Evolutionary conservation across 2,329 filamentous ascomycete genomes (phyloP).

Genomic region (Pseudogymnoascus sp.): DNA sequence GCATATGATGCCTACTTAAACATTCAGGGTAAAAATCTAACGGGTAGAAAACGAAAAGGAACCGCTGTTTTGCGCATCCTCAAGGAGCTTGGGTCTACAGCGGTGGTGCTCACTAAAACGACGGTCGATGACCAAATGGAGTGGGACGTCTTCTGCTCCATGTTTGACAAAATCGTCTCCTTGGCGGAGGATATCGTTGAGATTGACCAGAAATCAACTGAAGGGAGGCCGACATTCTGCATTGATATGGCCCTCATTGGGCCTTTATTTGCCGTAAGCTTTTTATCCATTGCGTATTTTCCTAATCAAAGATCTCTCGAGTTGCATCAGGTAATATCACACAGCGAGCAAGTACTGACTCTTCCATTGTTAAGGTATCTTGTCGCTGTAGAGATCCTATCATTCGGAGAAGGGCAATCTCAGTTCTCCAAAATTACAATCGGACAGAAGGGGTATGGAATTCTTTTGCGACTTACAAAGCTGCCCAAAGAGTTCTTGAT

Average conservation of each 20-base stretch:
- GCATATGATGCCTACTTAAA: background rate
- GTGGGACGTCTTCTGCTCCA: background rate
- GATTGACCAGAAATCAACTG: background rate
- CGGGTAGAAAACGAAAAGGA: background rate
- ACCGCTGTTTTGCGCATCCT: background rate
- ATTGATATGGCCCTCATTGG: background rate
- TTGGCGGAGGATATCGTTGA: slow-evolving; percentile 13
- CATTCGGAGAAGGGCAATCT: slow-evolving; percentile 53
- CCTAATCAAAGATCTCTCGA: background rate
- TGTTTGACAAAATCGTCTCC: background rate
- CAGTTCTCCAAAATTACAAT: slow-evolving; percentile 50
- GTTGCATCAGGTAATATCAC: background rate
- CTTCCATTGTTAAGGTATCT: slow-evolving; percentile 55
- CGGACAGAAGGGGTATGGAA: slow-evolving; percentile 65
- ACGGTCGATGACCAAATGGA: background rate
- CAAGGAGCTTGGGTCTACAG: background rate
- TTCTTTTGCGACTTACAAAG: slow-evolving; percentile 6
- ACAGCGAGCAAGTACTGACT: slow-evolving; percentile 41
- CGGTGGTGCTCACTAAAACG: slow-evolving; percentile 5
- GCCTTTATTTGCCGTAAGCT: background rate
- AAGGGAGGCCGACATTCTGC: background rate
- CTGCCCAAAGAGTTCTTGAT: background rate
- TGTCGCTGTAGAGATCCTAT: slow-evolving; percentile 54
- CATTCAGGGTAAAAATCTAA: background rate
- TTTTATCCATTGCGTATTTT: background rate